A percentile compares a stretch with the other conserved stretches of the same genome.
phyloP scores from a whole-genome alignment of 768 basidiomycete species.

The button mushroom (Agaricus bisporus) region DNA sequence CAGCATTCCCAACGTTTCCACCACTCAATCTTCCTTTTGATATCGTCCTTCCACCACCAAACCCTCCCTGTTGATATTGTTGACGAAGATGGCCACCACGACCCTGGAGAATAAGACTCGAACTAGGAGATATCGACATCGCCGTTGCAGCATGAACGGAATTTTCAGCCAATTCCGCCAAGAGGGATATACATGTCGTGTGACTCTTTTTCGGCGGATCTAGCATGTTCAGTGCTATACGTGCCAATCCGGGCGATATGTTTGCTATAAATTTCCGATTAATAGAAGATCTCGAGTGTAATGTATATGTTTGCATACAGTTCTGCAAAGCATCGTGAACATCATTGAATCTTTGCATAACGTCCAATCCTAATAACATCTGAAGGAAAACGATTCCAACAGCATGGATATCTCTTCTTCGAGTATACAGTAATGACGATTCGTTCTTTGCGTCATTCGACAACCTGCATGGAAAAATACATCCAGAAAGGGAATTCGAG shows the following conservation, averaged over 20 bases:
- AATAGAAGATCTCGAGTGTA: not conserved
- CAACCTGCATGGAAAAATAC: conserved; percentile 39
- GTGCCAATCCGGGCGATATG: conserved; percentile 46
- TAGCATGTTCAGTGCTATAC: conserved; percentile 55
- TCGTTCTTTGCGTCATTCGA: conserved; percentile 77
- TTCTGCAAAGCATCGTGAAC: conserved; percentile 51
- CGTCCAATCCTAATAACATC: conserved; percentile 78
- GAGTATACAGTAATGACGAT: conserved; percentile 67
- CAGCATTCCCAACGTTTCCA: not conserved
- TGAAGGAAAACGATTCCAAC: conserved; percentile 76
- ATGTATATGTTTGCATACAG: conserved; percentile 31
- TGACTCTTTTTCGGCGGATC: conserved; percentile 49
- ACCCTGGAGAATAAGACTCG: not conserved
- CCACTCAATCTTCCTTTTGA: not conserved
- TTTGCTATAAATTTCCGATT: conserved; percentile 29
- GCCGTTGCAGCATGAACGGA: not conserved
- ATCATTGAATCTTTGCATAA: conserved; percentile 48
- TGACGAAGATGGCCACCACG: not conserved
- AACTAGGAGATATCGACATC: too few relatives aligned
- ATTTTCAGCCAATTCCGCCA: conserved; percentile 48
- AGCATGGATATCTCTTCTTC: conserved; percentile 75
- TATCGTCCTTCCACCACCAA: not conserved
- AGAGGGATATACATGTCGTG: conserved; percentile 49
- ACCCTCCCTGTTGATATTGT: not conserved
- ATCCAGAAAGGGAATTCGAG: not conserved